These are phyloP conservation scores for Platanthera zijinensis DNA, from an alignment of 106 monocot genomes.

Conservation along the genomic window DNA sequence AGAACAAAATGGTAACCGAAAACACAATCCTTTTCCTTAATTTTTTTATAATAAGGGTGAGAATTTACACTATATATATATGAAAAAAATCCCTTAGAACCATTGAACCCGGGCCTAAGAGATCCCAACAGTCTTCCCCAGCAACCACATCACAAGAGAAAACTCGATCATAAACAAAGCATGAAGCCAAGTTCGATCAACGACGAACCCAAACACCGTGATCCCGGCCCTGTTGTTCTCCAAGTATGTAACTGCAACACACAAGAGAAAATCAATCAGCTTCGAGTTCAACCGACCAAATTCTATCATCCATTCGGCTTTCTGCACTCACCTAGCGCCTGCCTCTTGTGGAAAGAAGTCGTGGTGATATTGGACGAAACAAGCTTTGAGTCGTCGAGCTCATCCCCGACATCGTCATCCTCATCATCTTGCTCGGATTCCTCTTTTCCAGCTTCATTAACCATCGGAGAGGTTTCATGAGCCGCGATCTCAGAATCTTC, in stretches of 20 bases:
- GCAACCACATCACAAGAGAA: conserved; percentile 72
- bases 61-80: too few relatives aligned
- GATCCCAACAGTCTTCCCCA: conserved; percentile 86
- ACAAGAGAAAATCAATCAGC: not conserved
- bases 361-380: conserved; percentile 18
- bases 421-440: conserved; percentile 18
- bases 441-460: not conserved
- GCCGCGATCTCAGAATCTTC: conserved; percentile 21
- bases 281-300: not conserved
- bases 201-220: conserved; percentile 80
- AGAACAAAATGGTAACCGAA: too few relatives aligned
- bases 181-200: conserved; percentile 88
- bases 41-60: too few relatives aligned
- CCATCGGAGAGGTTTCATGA: not conserved
- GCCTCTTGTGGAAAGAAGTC: conserved; percentile 78
- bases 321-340: conserved; percentile 55
- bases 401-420: conserved; percentile 35
- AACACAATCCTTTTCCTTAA: too few relatives aligned
- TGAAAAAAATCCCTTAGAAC: not conserved
- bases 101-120: conserved; percentile 26
- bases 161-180: conserved; percentile 84
- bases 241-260: conserved; percentile 78
- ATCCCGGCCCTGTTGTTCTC: conserved; percentile 97
- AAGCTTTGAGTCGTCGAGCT: conserved; percentile 30
- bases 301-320: not conserved